Evolutionary conservation across 345 rosid species (phyloP).

Genomic region (Brassica juncea): DNA sequence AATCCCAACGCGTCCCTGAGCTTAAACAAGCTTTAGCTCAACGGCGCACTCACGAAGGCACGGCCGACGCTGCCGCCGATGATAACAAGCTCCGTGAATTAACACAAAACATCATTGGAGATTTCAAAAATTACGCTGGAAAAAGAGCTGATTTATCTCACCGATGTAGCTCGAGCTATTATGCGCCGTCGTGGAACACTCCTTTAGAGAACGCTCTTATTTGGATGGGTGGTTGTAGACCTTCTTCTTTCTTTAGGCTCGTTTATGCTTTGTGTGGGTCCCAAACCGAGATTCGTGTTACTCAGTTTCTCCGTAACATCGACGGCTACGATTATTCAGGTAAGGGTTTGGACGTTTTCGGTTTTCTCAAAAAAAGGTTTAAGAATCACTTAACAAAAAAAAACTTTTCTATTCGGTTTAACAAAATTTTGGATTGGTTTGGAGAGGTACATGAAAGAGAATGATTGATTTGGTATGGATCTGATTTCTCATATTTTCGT

Average conservation of each 20-base stretch:
- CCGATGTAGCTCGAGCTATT: conserved; percentile 32
- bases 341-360: conserved; percentile 1
- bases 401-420: background rate
- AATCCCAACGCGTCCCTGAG: conserved; percentile 27
- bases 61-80: background rate
- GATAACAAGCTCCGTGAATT: conserved; percentile 28
- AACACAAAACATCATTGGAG: conserved; percentile 22
- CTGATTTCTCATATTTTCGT: background rate
- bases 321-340: conserved; percentile 29
- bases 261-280: conserved; percentile 44
- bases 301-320: conserved; percentile 27
- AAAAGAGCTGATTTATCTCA: conserved; percentile 22
- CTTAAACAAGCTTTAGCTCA: conserved; percentile 25
- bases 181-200: conserved; percentile 50
- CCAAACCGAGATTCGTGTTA: conserved; percentile 34
- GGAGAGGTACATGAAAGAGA: background rate
- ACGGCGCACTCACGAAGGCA: background rate
- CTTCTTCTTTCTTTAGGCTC: conserved; percentile 48
- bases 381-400: background rate
- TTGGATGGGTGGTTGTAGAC: conserved; percentile 58
- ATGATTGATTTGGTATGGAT: background rate
- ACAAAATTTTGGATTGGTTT: background rate
- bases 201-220: conserved; percentile 50
- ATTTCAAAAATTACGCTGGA: conserved; percentile 27
- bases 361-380: background rate